A percentile compares a stretch with the other conserved stretches of the same genome.
phyloP scores from a whole-genome alignment of 1,139 yeast species.

The Chernovozyma sophiae-reginae region DNA sequence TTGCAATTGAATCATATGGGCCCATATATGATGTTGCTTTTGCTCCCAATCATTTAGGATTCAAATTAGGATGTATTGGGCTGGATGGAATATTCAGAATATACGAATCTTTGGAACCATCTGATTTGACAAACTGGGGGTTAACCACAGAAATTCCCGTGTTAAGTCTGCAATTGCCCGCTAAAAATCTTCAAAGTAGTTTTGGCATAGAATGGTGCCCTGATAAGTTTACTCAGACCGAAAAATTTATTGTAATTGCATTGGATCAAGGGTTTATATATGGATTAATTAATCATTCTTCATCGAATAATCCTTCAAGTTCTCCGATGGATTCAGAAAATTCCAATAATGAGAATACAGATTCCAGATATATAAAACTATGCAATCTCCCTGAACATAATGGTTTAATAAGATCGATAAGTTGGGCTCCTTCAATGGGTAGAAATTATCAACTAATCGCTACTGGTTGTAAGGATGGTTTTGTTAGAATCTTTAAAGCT shows the following conservation, averaged over 20 bases:
- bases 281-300: conserved; percentile 35
- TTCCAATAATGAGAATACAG: conserved; percentile 9
- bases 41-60: conserved; percentile 83
- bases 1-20: conserved; percentile 77
- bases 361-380: conserved; percentile 27
- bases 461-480: conserved; percentile 94
- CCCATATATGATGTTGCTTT: conserved; percentile 87
- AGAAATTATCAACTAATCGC: conserved; percentile 84
- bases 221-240: conserved; percentile 67
- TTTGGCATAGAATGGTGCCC: conserved; percentile 94
- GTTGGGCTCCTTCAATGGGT: conserved; percentile 99
- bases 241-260: conserved; percentile 80
- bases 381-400: conserved; percentile 67
- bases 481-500: conserved; percentile 77
- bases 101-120: conserved; percentile 87
- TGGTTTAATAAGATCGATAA: conserved; percentile 81
- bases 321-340: not conserved
- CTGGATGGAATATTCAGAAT: conserved; percentile 84
- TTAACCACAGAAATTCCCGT: conserved; percentile 68
- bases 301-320: not conserved
- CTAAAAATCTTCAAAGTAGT: conserved; percentile 79
- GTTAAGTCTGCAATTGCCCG: conserved; percentile 57
- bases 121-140: conserved; percentile 80
- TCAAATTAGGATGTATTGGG: conserved; percentile 83
- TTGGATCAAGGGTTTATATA: conserved; percentile 83